Evolutionary conservation across 1,284 basidiomycete genomes (phyloP), one percentile per base, ranked within the genome.

Genomic region (Termitomyces sp.): DNA sequence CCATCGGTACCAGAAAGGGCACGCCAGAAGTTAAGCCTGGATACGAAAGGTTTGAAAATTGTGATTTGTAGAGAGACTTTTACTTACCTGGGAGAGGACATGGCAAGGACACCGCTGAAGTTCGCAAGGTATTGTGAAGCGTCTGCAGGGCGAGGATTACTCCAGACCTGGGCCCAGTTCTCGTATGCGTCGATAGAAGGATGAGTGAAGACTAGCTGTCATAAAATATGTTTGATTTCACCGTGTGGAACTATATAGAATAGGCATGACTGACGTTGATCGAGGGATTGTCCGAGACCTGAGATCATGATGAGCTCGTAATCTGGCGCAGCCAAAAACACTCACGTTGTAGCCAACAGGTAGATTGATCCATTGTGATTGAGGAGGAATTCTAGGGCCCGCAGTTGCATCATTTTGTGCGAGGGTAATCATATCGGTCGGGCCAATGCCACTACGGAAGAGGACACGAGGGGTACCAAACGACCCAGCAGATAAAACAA

Each of bases 391-490:
- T 53, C 73, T 70, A 33, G 75, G 69, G 2, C 74, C 76, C 2
- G 77, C 77, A 1, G 66, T 66, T 7, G 80, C 58, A 64, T 83
- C 77, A 17, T 57, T 63, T 59, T 78, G 67, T 10, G 82, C 82
- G 19, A 81, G 54, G 46, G 70, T 68, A 61, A 86, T 70, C 82
- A 81, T 80, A 61, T 85, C 83, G 0, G 71, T 68, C 0, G 83
- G 83, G 9, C 83, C 83, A 55, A 86, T 84, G 34, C 83, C 83
- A 60, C 78, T 80, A 53, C 77, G 74, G 76, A 82, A 84, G n/a
- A 86, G 72, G 53, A 84, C 74, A 41, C 83, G 75, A 34, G 83
- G 69, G 21, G 81, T 78, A 10, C 82, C 81, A 56, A 78, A 83
- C 5, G 80, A 70, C 7, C 82, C 83, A 19, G 74, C 79, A 8